phyloP scores from a whole-genome alignment of 192 early-diverging fungal species.

The Umbelopsis sp. region DNA sequence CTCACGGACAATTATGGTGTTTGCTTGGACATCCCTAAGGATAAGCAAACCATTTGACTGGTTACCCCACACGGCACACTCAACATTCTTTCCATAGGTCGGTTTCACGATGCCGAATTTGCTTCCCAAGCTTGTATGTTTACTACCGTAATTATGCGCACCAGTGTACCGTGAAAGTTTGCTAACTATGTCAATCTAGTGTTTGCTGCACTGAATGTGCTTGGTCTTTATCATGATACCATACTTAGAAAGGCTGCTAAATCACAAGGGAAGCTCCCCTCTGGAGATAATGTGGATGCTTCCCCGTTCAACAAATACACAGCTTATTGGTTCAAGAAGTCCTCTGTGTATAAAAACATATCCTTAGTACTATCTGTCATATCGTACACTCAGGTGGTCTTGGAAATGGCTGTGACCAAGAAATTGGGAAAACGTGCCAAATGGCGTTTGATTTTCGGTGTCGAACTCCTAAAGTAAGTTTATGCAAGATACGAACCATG shows the following conservation, averaged over 20 bases:
- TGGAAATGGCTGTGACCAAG: conserved; percentile 40
- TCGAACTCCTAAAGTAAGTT: conserved; percentile 41
- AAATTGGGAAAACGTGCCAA: conserved; percentile 25
- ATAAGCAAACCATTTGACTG: neutral
- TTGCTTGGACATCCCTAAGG: neutral
- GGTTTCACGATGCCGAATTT: conserved; percentile 92
- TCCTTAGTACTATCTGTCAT: conserved; percentile 69
- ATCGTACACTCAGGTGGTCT: conserved; percentile 41
- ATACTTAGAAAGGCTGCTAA: conserved; percentile 62
- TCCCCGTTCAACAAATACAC: conserved; percentile 77
- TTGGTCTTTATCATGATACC: conserved; percentile 87
- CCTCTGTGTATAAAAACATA: conserved; percentile 31
- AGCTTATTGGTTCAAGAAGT: conserved; percentile 49
- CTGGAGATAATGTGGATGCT: conserved; percentile 26
- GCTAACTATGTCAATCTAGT: conserved; percentile 45
- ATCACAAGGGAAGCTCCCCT: conserved; percentile 33
- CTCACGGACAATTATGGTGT: neutral
- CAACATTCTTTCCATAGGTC: conserved; percentile 51
- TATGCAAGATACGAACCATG: neutral
- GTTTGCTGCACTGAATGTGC: conserved; percentile 76
- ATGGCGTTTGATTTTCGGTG: conserved; percentile 26
- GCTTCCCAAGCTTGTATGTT: conserved; percentile 80
- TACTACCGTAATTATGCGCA: neutral
- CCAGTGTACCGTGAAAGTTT: neutral
- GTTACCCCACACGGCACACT: conserved; percentile 1